Percentiles rank a stretch among this genome's conserved stretches.
phyloP scores from a whole-genome alignment of 2,329 filamentous ascomycete genomes.

The Amphichorda felina region DNA sequence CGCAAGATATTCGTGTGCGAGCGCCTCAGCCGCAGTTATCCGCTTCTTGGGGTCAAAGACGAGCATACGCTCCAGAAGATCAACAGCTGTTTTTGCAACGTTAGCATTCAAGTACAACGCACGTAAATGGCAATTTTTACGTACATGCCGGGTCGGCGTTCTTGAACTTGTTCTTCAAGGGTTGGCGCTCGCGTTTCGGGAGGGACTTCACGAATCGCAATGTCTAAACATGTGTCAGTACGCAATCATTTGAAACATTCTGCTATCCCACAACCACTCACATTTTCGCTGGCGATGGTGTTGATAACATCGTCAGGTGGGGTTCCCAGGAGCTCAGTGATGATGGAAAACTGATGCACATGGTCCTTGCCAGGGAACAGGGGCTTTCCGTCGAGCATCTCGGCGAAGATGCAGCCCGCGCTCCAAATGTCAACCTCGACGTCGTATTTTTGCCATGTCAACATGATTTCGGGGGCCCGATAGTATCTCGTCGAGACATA shows the following conservation, averaged over 20 bases:
- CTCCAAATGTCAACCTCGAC: constrained; percentile 99
- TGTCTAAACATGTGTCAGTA: constrained; percentile 56
- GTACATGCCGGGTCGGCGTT: constrained; percentile 79
- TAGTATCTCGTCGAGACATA: constrained; percentile 99
- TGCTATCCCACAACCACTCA: constrained; percentile 27
- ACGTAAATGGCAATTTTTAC: constrained; percentile 12
- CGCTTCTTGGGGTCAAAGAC: constrained; percentile 98
- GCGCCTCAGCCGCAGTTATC: constrained; percentile 73
- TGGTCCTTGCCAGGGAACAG: constrained; percentile 98
- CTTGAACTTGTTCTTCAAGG: constrained; percentile 81
- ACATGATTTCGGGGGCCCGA: constrained; percentile 97
- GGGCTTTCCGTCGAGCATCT: constrained; percentile 98
- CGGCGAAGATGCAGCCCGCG: constrained; percentile 95
- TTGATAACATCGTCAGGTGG: constrained; percentile 97
- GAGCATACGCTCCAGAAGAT: constrained; percentile 90
- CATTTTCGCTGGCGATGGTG: constrained; percentile 96
- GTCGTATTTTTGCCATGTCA: constrained; percentile 99
- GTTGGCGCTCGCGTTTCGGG: constrained; percentile 85
- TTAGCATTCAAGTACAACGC: not conserved
- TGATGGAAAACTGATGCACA: constrained; percentile 99
- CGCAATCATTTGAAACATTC: no score
- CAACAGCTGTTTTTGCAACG: constrained; percentile 56
- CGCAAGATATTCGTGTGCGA: constrained; percentile 85
- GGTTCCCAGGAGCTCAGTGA: constrained; percentile 91
- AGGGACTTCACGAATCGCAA: constrained; percentile 95